phyloP scores from a whole-genome alignment of 768 basidiomycete species.

The Tulasnella calospora region DNA sequence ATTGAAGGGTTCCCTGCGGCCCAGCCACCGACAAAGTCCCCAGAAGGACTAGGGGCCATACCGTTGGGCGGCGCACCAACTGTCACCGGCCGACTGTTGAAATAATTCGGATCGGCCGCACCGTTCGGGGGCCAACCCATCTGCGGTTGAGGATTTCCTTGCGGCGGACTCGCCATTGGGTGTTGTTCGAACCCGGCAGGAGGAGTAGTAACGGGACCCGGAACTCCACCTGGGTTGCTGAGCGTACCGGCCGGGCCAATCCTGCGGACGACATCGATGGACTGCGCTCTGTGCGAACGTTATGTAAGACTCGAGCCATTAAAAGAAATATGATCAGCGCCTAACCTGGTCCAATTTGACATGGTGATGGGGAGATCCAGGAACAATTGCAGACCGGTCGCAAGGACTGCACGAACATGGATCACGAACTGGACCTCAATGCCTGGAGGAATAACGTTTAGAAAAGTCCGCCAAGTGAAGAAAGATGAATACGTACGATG shows the following conservation, averaged over 20 bases:
- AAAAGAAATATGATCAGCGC: not conserved
- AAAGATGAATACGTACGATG: constrained; percentile 43
- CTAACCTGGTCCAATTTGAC: constrained; percentile 82
- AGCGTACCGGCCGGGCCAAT: constrained; percentile 15
- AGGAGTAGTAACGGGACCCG: not conserved
- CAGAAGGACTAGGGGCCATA: not conserved
- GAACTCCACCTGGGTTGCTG: not conserved
- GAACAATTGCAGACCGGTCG: constrained; percentile 55
- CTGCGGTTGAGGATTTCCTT: not conserved
- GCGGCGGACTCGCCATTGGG: not conserved
- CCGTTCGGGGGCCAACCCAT: not conserved
- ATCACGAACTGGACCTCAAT: constrained; percentile 82
- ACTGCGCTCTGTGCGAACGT: constrained; percentile 51
- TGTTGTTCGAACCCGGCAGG: not conserved
- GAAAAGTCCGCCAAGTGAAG: not conserved
- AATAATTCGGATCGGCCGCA: not conserved
- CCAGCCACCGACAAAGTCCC: not conserved
- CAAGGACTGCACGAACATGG: constrained; percentile 71
- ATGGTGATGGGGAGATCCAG: constrained; percentile 76
- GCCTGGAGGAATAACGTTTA: constrained; percentile 26
- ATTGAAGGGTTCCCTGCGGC: not conserved
- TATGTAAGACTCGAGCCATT: not conserved
- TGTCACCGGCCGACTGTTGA: not conserved
- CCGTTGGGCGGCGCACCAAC: not conserved
- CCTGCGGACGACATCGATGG: constrained; percentile 60